Base-by-base conservation (phyloP, 2,329 filamentous ascomycete species). In the Lachnellula hyalina region DNA sequence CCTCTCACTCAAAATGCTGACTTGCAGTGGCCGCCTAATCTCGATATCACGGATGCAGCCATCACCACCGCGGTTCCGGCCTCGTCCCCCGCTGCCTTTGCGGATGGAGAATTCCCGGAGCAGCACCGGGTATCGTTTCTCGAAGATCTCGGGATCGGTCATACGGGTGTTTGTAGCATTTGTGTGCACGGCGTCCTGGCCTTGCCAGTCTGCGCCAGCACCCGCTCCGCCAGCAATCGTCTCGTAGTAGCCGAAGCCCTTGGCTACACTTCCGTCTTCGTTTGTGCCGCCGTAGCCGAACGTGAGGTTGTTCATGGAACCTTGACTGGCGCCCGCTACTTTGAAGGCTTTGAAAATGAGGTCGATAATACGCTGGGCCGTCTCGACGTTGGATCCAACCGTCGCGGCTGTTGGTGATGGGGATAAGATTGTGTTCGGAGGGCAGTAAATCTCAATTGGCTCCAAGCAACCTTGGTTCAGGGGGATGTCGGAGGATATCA, bases 401-500 rank as follows among this genome's bases (percentile, higher is more conserved):
- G 92, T 88, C 0, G 88, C 89, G 0, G 88, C 87, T 21, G 82
- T 82, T 63, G 85, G 83, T 0, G 83, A 86, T 0, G 89, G 89
- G 0, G 81, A 84, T 21, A 93, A 78, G 65, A 93, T 85, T 11
- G 80, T 85, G 58, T 81, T 80, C 12, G 81, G 79, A 0, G 88
- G 86, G 47, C 36, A 40, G 36, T 40, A 40, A 65, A 92, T 85
- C 49, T 83, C 77, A 61, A 92, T 86, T 0, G 89, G 89, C 46
- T 81, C 81, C 2, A 93, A 74, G 59, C 89, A 93, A 58, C 89
- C 89, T 70, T 93, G 89, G 73, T 93, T 93, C 5, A 93, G 78
- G 0, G 89, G 89, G 17, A 93, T 90, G 63, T 91, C 87, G 56
- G 88, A 82, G 44, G 80, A 83, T 64, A 93, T 89, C 59, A 94